phyloP scores from a whole-genome alignment of 2,329 filamentous ascomycete species.

The Fusarium musae region DNA sequence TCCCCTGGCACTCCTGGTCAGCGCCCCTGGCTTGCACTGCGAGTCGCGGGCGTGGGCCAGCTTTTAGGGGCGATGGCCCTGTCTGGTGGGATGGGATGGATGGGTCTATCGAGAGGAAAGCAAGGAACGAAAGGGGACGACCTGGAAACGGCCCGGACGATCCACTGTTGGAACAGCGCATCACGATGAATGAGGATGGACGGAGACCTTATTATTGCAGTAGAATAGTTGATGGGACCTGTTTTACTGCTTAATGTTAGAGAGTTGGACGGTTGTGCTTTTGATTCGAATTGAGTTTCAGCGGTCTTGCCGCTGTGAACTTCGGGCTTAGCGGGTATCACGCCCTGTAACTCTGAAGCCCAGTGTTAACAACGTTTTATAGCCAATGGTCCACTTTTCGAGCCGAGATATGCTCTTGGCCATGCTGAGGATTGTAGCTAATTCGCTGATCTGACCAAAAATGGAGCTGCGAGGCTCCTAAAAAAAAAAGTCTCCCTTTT shows the following conservation, averaged over 20 bases:
- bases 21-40: slow-evolving; percentile 29
- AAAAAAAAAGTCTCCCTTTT: slow-evolving; percentile 9
- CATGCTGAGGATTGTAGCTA: background rate
- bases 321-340: slow-evolving; percentile 16
- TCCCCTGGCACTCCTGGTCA: slow-evolving; percentile 26
- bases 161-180: slow-evolving; percentile 29
- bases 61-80: slow-evolving; percentile 27
- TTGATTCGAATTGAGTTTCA: slow-evolving; percentile 25
- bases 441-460: slow-evolving; percentile 6
- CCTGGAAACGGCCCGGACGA: slow-evolving; percentile 33
- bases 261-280: slow-evolving; percentile 1
- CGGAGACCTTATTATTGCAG: background rate
- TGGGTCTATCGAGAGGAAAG: slow-evolving; percentile 23
- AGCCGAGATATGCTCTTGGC: slow-evolving; percentile 1
- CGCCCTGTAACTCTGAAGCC: slow-evolving; percentile 8
- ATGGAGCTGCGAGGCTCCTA: slow-evolving; percentile 1
- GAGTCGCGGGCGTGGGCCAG: slow-evolving; percentile 32
- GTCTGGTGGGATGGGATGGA: slow-evolving; percentile 25
- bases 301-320: slow-evolving; percentile 11
- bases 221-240: background rate
- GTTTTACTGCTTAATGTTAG: slow-evolving; percentile 14
- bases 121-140: slow-evolving; percentile 36
- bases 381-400: background rate
- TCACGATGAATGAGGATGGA: slow-evolving; percentile 5
- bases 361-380: background rate